These are phyloP conservation scores for Rhodotorula kratochvilovae DNA, from an alignment of 768 basidiomycete species.

Conservation along the genomic window DNA sequence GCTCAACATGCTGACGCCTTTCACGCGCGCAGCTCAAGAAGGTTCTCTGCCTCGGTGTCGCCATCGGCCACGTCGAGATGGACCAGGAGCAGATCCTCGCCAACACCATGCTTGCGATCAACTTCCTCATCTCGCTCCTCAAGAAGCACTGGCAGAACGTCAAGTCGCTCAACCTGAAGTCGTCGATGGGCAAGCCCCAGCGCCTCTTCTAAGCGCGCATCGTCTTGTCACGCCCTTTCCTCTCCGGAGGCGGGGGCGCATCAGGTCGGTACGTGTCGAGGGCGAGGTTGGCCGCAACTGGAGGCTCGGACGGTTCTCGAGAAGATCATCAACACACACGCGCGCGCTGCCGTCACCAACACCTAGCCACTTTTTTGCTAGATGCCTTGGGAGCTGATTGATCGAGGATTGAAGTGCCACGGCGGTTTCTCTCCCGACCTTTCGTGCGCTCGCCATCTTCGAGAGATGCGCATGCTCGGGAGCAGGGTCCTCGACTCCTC, in stretches of 20 bases:
- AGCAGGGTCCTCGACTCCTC: no score
- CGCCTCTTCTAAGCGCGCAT: constrained; percentile 15
- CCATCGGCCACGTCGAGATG: constrained; percentile 97
- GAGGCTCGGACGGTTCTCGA: neutral
- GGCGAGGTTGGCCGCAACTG: neutral
- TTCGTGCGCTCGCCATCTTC: neutral
- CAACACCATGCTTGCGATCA: constrained; percentile 99
- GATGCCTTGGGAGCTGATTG: constrained; percentile 20
- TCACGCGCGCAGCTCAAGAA: constrained; percentile 74
- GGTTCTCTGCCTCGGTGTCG: constrained; percentile 97
- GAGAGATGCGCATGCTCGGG: neutral
- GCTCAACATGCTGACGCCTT: no score
- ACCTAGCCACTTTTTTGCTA: neutral
- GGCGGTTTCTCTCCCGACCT: neutral
- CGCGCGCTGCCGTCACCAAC: constrained; percentile 27
- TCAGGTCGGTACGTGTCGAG: neutral
- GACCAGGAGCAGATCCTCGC: constrained; percentile 90
- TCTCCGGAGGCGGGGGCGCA: neutral
- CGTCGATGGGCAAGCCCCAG: constrained; percentile 83
- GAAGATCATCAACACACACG: constrained; percentile 1
- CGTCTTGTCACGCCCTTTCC: neutral
- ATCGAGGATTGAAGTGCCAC: neutral
- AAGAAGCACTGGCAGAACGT: constrained; percentile 99
- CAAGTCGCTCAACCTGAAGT: constrained; percentile 97
- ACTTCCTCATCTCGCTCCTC: constrained; percentile 97